Percentiles rank a stretch among this genome's conserved stretches.
phyloP scores from a whole-genome alignment of 495 filamentous ascomycete species.

The Aspergillus coremiiformis region DNA sequence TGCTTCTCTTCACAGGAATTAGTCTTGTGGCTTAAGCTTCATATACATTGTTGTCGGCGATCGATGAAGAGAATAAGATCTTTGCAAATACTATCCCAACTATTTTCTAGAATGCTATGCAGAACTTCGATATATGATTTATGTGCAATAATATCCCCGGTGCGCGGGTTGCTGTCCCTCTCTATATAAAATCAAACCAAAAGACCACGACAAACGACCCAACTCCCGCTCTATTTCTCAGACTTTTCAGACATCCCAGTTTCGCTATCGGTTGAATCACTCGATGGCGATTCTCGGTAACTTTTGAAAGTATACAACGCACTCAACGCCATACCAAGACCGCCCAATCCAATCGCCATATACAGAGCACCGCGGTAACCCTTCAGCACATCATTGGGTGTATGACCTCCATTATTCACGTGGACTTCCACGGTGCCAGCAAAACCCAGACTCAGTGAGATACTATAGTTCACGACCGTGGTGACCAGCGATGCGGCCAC shows the following conservation, averaged over 20 bases:
- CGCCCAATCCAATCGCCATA: slow-evolving; percentile 27
- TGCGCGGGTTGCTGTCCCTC: too few species aligned
- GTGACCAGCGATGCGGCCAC: slow-evolving; percentile 53
- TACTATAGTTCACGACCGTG: slow-evolving; percentile 60
- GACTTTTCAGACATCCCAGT: background rate
- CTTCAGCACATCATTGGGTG: slow-evolving; percentile 15
- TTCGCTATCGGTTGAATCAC: background rate
- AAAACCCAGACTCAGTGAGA: slow-evolving; percentile 58
- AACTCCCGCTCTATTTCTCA: background rate
- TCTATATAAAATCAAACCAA: too few species aligned
- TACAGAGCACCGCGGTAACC: slow-evolving; percentile 36
- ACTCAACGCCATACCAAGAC: background rate
- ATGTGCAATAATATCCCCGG: too few species aligned
- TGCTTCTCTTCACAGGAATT: too few species aligned
- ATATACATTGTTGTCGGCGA: too few species aligned
- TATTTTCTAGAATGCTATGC: too few species aligned
- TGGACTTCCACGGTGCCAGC: slow-evolving; percentile 56
- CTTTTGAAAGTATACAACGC: background rate
- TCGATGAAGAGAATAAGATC: too few species aligned
- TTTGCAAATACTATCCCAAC: too few species aligned
- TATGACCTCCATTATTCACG: slow-evolving; percentile 37
- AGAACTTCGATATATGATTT: too few species aligned
- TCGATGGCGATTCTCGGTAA: background rate
- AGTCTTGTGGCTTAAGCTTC: too few species aligned
- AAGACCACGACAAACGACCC: background rate